Base-by-base conservation (phyloP, 257 asterid species). In the Solanum acaule region DNA sequence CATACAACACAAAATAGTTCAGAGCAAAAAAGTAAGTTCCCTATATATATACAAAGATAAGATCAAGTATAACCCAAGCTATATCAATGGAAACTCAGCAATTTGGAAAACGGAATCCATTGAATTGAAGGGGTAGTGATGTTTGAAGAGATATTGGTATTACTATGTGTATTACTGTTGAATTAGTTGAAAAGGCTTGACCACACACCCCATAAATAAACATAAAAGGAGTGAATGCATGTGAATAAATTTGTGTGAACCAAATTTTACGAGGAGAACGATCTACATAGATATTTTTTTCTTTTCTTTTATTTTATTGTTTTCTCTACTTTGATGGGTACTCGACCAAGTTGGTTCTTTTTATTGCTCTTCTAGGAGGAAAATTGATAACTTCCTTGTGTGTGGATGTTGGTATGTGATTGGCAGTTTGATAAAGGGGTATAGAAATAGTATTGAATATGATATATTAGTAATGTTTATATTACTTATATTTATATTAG, bases 201-300 rank as follows among this genome's bases (percentile, higher is more conserved):
- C 76, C 76, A 44, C 65, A 79, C 38, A 42, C 8, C 22, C 65
- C 65, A 79, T 44, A 44, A 79, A 79, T 44, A 44, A 79, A 44
- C 67, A 81, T 46, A 27, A 4, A n/a, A n/a, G 8, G 75, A 1
- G 42, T 3, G 16, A 37, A 52, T 22, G 10, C 38, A 25, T 34
- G 87, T 67, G 82, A 40, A 84, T 13, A 27, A 33, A 34, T n/a
- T 91, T 91, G 90, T 85, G 90, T 91, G 93, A 90, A 91, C 93
- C 92, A 91, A 56, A 90, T 87, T 86, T 83, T 12, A 87, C 68
- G 86, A 72, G 15, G 10, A 67, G 5, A 59, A 15, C 78, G 35
- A 38, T n/a, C 67, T 22, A 6, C 35, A 34, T 67, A 46, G 79
- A 78, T 42, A 8, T 35, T 52, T 78, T n/a, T 29, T 40, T 25